These are phyloP conservation scores for Chytriomyces sp. DNA, from an alignment of 192 early-diverging fungal species.

Conservation along the genomic window DNA sequence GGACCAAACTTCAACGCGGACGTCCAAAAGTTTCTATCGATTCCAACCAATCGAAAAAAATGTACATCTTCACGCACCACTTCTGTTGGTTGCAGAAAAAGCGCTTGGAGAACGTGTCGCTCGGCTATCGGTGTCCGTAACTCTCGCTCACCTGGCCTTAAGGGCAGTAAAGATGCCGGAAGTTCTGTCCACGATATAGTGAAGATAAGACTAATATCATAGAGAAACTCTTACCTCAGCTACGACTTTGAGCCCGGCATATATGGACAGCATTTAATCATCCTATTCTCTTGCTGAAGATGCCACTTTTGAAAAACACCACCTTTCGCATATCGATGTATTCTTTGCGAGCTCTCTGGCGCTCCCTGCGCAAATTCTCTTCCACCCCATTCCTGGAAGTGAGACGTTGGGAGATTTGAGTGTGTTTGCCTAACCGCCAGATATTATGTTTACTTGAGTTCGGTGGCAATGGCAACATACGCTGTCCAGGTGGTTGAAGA, in stretches of 20 bases:
- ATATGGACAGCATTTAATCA: conserved; percentile 37
- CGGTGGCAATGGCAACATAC: neutral
- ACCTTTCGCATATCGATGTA: conserved; percentile 42
- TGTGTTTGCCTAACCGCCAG: conserved; percentile 2
- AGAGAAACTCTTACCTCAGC: neutral
- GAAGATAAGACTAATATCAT: conserved; percentile 22
- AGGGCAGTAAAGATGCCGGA: conserved; percentile 35
- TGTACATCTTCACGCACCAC: conserved; percentile 57
- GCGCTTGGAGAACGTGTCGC: conserved; percentile 52
- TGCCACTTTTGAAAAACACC: conserved; percentile 46
- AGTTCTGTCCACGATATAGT: conserved; percentile 35
- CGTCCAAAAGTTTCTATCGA: conserved; percentile 37
- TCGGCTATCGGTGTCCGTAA: conserved; percentile 43
- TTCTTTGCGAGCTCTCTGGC: conserved; percentile 35
- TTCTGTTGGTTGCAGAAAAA: conserved; percentile 28
- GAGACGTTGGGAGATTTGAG: conserved; percentile 29
- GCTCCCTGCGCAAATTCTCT: conserved; percentile 42
- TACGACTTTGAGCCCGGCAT: conserved; percentile 15
- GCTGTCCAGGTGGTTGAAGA: conserved; percentile 11
- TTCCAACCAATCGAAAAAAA: conserved; percentile 52
- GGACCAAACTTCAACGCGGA: conserved; percentile 41
- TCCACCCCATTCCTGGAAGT: conserved; percentile 29
- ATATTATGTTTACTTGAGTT: neutral
- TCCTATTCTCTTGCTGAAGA: conserved; percentile 41
- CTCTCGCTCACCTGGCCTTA: conserved; percentile 27